phyloP scores from a whole-genome alignment of 257 asterid species.

The Schizonepeta tenuifolia region DNA sequence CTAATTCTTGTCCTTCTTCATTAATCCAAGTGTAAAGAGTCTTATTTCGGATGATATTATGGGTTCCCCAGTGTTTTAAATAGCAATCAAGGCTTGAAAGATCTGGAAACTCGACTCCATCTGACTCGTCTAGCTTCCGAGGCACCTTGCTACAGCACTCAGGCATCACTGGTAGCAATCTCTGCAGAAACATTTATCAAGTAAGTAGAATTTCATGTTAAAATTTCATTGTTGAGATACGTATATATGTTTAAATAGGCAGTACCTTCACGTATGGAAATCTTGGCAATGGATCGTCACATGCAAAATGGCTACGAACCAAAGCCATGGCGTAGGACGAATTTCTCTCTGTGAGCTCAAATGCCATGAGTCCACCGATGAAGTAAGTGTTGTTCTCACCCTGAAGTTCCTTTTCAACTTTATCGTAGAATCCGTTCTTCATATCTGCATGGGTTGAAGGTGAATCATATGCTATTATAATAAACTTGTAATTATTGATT shows the following conservation, averaged over 20 bases:
- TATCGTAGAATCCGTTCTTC: conserved; percentile 71
- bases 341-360: conserved; percentile 90
- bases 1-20: conserved; percentile 59
- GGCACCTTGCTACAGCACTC: conserved; percentile 46
- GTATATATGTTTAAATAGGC: background rate
- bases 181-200: conserved; percentile 47
- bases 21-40: conserved; percentile 77
- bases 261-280: conserved; percentile 83
- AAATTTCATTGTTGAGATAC: too few relatives aligned
- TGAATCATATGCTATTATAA: background rate
- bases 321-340: conserved; percentile 72
- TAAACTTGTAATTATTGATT: background rate
- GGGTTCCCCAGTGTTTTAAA: conserved; percentile 74
- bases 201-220: conserved; percentile 1
- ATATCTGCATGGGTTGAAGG: conserved; percentile 47
- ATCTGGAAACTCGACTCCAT: conserved; percentile 65
- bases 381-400: conserved; percentile 78
- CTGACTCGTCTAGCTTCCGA: conserved; percentile 45
- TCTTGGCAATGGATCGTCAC: conserved; percentile 55
- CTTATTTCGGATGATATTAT: conserved; percentile 45
- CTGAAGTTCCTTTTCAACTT: conserved; percentile 65
- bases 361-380: conserved; percentile 85
- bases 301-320: conserved; percentile 60
- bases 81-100: conserved; percentile 68
- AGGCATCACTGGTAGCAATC: conserved; percentile 54